These are phyloP conservation scores for Nephelium lappaceum DNA, from an alignment of 345 rosid genomes.

Conservation along the genomic window DNA sequence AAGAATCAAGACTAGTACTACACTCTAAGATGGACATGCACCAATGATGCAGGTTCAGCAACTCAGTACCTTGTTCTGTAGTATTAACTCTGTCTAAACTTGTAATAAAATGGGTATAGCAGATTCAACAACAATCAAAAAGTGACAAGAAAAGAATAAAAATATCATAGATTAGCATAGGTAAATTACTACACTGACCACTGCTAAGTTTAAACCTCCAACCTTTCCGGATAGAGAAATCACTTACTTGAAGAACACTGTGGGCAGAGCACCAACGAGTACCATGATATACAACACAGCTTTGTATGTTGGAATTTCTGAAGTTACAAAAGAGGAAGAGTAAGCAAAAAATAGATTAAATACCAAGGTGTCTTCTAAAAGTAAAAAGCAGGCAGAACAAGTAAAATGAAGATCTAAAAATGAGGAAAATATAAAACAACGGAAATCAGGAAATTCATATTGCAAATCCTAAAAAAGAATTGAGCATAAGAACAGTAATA, in stretches of 20 bases:
- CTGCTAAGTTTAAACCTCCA: background rate
- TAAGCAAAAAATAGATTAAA: background rate
- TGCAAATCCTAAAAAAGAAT: background rate
- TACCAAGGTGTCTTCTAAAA: background rate
- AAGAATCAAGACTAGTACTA: background rate
- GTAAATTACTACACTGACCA: background rate
- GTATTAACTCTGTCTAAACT: background rate
- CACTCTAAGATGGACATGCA: background rate
- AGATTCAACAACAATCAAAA: background rate
- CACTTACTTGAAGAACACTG: constrained; percentile 79
- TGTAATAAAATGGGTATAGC: background rate
- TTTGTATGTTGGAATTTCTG: constrained; percentile 68
- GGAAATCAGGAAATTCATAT: background rate
- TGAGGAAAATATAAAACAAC: background rate
- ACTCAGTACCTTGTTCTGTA: background rate
- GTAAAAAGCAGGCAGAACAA: background rate
- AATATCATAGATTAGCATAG: background rate
- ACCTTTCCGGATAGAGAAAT: constrained; percentile 8
- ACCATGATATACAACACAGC: constrained; percentile 64
- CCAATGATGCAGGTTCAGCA: background rate
- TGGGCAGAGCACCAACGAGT: constrained; percentile 78
- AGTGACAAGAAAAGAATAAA: background rate
- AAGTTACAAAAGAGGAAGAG: constrained; percentile 15
- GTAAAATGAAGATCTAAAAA: background rate
- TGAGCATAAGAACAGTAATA: background rate